Evolutionary conservation across 148 eudicot species (phyloP).

Genomic region (Persicaria tinctoria): DNA sequence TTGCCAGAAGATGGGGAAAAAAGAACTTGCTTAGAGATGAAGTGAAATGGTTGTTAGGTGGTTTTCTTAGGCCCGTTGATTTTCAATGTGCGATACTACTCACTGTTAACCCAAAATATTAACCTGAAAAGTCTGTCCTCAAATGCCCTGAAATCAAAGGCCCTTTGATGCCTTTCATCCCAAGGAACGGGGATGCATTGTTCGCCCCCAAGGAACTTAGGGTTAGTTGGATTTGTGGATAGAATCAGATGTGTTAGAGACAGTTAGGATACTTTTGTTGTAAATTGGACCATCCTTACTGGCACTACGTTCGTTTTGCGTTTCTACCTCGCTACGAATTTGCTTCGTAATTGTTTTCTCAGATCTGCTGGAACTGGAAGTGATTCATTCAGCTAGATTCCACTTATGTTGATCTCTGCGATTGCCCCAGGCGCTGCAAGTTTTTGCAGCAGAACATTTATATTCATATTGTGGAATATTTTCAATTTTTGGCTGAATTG

Average conservation of each 20-base stretch:
- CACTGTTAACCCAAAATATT: conserved; percentile 4
- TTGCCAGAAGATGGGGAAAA: background rate
- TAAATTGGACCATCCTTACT: background rate
- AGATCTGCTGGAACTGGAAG: background rate
- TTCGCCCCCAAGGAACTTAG: background rate
- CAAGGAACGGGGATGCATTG: background rate
- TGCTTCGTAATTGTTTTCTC: background rate
- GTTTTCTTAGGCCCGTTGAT: background rate
- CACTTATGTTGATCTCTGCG: background rate
- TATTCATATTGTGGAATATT: too few relatives aligned
- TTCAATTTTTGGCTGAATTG: too few relatives aligned
- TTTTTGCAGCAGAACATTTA: background rate
- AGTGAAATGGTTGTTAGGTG: background rate
- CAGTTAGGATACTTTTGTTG: conserved; percentile 7
- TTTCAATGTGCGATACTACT: conserved; percentile 4
- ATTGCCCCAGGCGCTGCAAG: background rate
- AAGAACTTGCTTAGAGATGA: background rate
- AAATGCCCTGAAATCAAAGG: background rate
- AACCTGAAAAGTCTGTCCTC: background rate
- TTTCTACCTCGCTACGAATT: background rate
- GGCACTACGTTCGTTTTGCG: background rate
- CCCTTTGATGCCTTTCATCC: conserved; percentile 1
- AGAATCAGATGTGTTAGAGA: background rate
- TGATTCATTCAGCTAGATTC: background rate
- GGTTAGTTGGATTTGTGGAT: conserved; percentile 2